Conservation (phyloP, 352 stramenopile species). For the Peronosclerospora sorghi region DNA sequence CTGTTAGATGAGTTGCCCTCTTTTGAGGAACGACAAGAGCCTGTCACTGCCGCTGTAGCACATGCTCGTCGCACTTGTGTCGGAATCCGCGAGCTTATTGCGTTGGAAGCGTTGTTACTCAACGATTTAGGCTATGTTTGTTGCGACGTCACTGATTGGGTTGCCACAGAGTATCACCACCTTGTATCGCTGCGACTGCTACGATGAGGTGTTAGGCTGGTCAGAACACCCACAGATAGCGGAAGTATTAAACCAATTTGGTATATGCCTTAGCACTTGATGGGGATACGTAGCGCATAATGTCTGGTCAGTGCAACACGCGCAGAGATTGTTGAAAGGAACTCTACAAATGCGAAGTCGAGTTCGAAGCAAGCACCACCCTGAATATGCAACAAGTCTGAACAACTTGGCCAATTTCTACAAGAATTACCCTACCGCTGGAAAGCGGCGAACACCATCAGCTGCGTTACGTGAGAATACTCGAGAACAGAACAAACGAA, state of each 20-base stretch:
- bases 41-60: conserved; percentile 6
- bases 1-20: conserved; percentile 49
- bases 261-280: conserved; percentile 64
- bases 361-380: conserved; percentile 59
- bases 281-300: conserved; percentile 66
- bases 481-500: conserved; percentile 10
- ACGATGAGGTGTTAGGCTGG: conserved; percentile 61
- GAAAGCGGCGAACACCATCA: conserved; percentile 20
- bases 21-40: conserved; percentile 39
- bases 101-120: conserved; percentile 59
- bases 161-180: conserved; percentile 66
- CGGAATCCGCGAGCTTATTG: conserved; percentile 63
- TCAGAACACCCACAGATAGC: conserved; percentile 67
- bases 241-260: conserved; percentile 71
- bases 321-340: conserved; percentile 58
- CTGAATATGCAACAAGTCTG: conserved; percentile 71
- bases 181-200: conserved; percentile 69
- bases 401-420: conserved; percentile 84
- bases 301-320: conserved; percentile 63
- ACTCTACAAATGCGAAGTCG: conserved; percentile 57
- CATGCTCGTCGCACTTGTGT: conserved; percentile 47
- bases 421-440: conserved; percentile 44
- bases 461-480: conserved; percentile 13
- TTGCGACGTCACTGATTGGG: conserved; percentile 69
- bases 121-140: conserved; percentile 69